Evolutionary conservation across 2,329 filamentous ascomycete genomes (phyloP).

Genomic region (Xylariaceae sp.): DNA sequence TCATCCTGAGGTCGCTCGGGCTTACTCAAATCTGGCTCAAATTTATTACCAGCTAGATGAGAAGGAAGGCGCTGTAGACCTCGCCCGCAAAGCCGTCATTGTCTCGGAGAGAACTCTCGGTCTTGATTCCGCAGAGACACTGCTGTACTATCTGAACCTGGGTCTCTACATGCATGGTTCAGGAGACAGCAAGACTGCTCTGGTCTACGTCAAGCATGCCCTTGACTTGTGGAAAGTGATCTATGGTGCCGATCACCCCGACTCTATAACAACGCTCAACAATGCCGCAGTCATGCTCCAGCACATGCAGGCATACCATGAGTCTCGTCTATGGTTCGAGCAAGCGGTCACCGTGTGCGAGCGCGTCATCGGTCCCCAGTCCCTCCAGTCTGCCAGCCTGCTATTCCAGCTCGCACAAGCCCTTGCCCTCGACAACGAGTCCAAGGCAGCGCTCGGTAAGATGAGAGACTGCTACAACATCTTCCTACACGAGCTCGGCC

Average conservation of each 20-base stretch:
- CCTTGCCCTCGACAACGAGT: constrained; percentile 90
- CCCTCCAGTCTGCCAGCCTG: constrained; percentile 89
- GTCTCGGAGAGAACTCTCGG: constrained; percentile 93
- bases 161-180: constrained; percentile 90
- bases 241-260: constrained; percentile 88
- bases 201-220: constrained; percentile 87
- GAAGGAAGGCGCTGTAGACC: constrained; percentile 91
- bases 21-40: constrained; percentile 94
- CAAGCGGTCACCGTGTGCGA: constrained; percentile 87
- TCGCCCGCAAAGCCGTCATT: constrained; percentile 94
- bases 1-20: constrained; percentile 90
- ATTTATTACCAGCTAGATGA: constrained; percentile 97
- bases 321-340: constrained; percentile 96
- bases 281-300: constrained; percentile 99
- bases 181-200: constrained; percentile 84
- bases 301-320: constrained; percentile 88
- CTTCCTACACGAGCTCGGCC: constrained; percentile 81
- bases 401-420: constrained; percentile 97
- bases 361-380: constrained; percentile 82
- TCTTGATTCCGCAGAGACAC: constrained; percentile 88
- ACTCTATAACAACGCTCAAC: constrained; percentile 98
- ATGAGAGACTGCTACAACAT: constrained; percentile 98
- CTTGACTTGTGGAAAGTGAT: constrained; percentile 96
- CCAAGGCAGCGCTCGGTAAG: constrained; percentile 82
- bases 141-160: constrained; percentile 93